A percentile compares a stretch with the other conserved stretches of the same genome.
phyloP scores from a whole-genome alignment of 352 stramenopile species.

The Globisporangium rhizosaccharum region DNA sequence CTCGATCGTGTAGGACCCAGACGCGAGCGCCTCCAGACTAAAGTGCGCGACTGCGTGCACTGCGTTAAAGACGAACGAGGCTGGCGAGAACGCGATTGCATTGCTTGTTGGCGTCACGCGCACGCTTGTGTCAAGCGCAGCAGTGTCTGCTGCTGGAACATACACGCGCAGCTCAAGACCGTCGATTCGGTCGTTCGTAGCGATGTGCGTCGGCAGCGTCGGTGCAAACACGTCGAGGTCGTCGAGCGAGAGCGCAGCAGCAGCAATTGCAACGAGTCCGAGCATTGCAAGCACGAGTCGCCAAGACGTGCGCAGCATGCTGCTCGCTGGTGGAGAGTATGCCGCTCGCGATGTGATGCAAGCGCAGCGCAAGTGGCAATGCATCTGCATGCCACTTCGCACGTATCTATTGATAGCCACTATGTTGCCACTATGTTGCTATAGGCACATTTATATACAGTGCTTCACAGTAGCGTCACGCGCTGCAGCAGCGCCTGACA shows the following conservation, averaged over 20 bases:
- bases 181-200: slow-evolving; percentile 25
- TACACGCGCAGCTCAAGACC: slow-evolving; percentile 43
- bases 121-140: slow-evolving; percentile 4
- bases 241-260: neutral
- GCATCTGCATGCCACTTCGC: no score
- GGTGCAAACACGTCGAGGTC: slow-evolving; percentile 28
- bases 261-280: neutral
- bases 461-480: slow-evolving; percentile 20
- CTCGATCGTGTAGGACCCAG: slow-evolving; percentile 24
- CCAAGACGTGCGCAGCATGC: neutral
- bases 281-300: neutral
- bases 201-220: slow-evolving; percentile 25
- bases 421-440: no score
- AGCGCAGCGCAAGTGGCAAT: no score
- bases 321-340: no score
- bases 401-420: no score
- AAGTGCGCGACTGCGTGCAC: slow-evolving; percentile 1
- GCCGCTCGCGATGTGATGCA: no score
- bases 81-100: slow-evolving; percentile 28
- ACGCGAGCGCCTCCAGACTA: slow-evolving; percentile 4
- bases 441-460: no score
- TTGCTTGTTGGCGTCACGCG: slow-evolving; percentile 28
- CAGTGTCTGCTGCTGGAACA: slow-evolving; percentile 9
- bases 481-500: slow-evolving; percentile 25
- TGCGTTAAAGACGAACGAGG: slow-evolving; percentile 12